Base-by-base conservation (phyloP, 441 rosid genomes). In the Euphorbia celastroides region DNA sequence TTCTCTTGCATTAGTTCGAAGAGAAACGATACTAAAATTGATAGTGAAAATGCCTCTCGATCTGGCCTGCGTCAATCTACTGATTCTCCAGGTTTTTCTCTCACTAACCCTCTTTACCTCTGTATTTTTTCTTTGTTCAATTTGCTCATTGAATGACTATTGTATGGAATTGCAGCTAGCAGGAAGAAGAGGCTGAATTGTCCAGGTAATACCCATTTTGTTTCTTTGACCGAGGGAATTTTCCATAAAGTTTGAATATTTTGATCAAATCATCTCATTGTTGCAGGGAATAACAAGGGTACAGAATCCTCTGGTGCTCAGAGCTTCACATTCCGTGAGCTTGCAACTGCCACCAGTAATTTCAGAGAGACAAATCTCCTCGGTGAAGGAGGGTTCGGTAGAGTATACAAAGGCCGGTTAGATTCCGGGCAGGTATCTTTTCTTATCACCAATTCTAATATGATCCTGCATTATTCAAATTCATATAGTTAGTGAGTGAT, bases 351-450 rank as follows among this genome's bases (percentile, higher is more conserved):
- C 6, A 87, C 97, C 0, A 79, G 74, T 81, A 93, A 93, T 80
- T 89, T 93, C 64, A 74, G 92, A 60, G 92, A 89, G 72, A 83
- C 80, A 68, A 89, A 93, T 81, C 68, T 93, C 63, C 83, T 90
- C 9, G 97, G 97, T 16, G 97, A 93, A 83, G 97, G 98, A 16
- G 96, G 97, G 56, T 93, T 93, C 8, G 97, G 98, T 1, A 83
- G 90, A 68, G 97, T 93, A 73, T 93, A 87, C 74, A 93, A 84
- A 66, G 98, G 96, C 23, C 80, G 75, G n/a, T 74, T 93, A n/a
- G 92, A 82, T 14, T 73, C 79, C 4, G 88, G 82, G 59, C 83
- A 82, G 96, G 97, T 86, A 74, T 72, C 90, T n/a, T n/a, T n/a
- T 85, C 5, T 83, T 83, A 1, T 75, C 82, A 26, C 84, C 81